Base-by-base conservation (phyloP, 1,284 basidiomycete species). In the Ustilago trichophora region DNA sequence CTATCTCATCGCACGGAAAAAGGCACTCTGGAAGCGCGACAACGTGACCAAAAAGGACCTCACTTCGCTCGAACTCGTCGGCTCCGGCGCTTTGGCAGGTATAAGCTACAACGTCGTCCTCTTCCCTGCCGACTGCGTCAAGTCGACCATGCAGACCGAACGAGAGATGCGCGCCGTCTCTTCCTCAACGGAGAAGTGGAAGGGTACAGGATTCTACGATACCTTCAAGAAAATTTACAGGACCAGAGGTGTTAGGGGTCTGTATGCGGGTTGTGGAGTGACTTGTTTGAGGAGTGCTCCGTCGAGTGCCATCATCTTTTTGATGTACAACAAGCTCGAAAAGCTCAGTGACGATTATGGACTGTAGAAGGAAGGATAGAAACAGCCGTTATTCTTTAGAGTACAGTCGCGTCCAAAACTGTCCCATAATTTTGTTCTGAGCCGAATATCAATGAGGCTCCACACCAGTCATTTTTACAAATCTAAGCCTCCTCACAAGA, bases 211-310 rank as follows among this genome's bases (percentile, higher is more conserved):
- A 8, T 97, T 97, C 76, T 79, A 87, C 40, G 85, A 85, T 33
- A 91, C 89, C 15, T 88, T 88, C 18, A 85, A 82, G 69, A 87
- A 87, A 68, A 89, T 98, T 84, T 96, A 90, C 76, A 82, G 73
- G 25, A 87, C 86, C 13, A 87, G 91, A 76, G 95, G 95, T 0
- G 69, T 97, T 8, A 85, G 84, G 44, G 95, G 94, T 0, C 83
- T 98, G 62, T 98, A 98, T 83, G 91, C 93, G 12, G 95, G n/a
- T 0, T 93, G 93, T 82, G 94, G 92, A 7, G 88, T 98, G 72
- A 98, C 95, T 0, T 90, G 93, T 37, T 87, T 90, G 25, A 84
- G 93, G 51, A 89, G 91, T 0, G 89, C 93, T 47, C 94, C 94
- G 2, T 69, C 62, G 27, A 78, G 76, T 34, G 78, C 70, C 37